These are phyloP conservation scores for Xylaria multiplex DNA, from an alignment of 2,329 filamentous ascomycete species.

Conservation along the genomic window DNA sequence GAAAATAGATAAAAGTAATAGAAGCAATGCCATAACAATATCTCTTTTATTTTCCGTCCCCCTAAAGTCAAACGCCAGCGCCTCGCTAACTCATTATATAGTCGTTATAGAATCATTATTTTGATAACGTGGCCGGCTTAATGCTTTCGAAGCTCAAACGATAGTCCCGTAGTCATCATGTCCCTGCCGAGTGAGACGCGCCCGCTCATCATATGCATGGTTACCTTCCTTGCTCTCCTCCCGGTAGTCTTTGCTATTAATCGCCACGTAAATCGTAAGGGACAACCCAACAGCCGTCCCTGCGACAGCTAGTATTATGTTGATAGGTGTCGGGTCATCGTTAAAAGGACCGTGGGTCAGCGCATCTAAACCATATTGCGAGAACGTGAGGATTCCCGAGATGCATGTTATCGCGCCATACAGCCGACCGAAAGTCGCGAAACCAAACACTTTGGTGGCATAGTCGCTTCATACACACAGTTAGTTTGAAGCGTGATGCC, in stretches of 20 bases:
- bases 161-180: constrained; percentile 33
- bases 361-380: constrained; percentile 75
- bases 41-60: not conserved
- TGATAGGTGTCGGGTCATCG: constrained; percentile 72
- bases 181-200: constrained; percentile 27
- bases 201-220: constrained; percentile 19
- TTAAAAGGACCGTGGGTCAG: constrained; percentile 71
- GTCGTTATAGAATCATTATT: constrained; percentile 11
- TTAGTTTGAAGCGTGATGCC: constrained; percentile 12
- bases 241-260: constrained; percentile 41
- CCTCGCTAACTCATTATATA: constrained; percentile 18
- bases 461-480: constrained; percentile 63
- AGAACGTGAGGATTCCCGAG: constrained; percentile 76
- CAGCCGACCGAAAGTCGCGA: constrained; percentile 81
- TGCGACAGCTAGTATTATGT: constrained; percentile 63
- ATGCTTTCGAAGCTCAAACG: constrained; percentile 17
- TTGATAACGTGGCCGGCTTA: not conserved
- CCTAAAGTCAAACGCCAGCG: constrained; percentile 17
- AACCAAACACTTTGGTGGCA: constrained; percentile 82
- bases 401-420: constrained; percentile 80
- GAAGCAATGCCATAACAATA: not conserved
- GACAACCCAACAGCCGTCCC: constrained; percentile 65
- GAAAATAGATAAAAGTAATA: not conserved
- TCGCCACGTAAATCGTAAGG: constrained; percentile 44
- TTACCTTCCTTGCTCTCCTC: constrained; percentile 25